These are phyloP conservation scores for Draba incana DNA, from an alignment of 345 rosid genomes.

Conservation along the genomic window DNA sequence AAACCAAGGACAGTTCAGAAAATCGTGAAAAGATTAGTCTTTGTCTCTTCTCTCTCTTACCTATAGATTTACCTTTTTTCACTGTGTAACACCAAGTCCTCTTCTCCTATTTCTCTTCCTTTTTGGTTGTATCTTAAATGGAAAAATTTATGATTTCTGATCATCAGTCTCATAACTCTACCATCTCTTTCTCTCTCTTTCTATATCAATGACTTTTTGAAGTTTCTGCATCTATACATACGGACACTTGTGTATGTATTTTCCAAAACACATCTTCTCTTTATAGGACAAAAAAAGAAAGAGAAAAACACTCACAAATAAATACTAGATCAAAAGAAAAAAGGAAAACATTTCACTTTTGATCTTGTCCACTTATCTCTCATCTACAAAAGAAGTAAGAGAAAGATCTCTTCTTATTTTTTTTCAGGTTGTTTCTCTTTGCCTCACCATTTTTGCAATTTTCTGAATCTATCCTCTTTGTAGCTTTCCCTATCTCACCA, in stretches of 20 bases:
- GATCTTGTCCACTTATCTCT: neutral
- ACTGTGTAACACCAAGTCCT: conserved; percentile 50
- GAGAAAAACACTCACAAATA: neutral
- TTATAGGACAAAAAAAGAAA: neutral
- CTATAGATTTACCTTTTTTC: conserved; percentile 43
- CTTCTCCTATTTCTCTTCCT: conserved; percentile 40
- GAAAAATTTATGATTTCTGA: conserved; percentile 48
- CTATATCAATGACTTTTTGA: no score
- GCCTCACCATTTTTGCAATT: conserved; percentile 30
- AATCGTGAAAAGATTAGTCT: conserved; percentile 11
- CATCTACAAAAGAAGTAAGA: conserved; percentile 8
- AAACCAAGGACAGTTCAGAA: neutral
- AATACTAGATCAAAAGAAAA: neutral
- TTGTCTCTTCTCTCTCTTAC: conserved; percentile 21
- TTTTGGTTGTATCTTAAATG: conserved; percentile 41
- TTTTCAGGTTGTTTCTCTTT: conserved; percentile 27
- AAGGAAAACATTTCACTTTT: neutral
- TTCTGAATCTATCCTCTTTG: conserved; percentile 16
- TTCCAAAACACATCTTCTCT: conserved; percentile 11
- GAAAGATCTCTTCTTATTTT: conserved; percentile 18
- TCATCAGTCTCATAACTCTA: conserved; percentile 31
- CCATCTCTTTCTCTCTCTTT: conserved; percentile 20
- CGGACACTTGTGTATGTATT: conserved; percentile 24
- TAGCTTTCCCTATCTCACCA: conserved; percentile 9
- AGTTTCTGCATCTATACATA: conserved; percentile 1